A percentile compares a stretch with the other conserved stretches of the same genome.
Conservation (phyloP, 257 asterid species). For the Craterostigma plantagineum region DNA sequence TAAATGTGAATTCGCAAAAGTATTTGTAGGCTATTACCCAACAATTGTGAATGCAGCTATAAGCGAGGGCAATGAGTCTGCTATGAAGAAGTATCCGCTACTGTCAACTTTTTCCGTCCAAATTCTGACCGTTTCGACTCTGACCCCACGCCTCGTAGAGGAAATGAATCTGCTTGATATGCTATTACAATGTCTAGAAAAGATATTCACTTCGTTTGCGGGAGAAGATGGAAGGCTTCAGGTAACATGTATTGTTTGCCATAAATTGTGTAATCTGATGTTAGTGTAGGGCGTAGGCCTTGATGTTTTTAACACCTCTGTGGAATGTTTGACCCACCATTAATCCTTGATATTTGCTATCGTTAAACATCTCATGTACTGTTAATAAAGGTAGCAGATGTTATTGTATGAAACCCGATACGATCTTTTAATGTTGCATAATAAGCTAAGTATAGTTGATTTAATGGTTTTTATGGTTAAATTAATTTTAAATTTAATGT, state of each 20-base stretch:
- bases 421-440: too few species aligned
- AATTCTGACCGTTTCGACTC: constrained; percentile 77
- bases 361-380: too few species aligned
- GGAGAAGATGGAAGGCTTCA: constrained; percentile 68
- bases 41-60: constrained; percentile 35
- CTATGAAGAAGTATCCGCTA: constrained; percentile 37
- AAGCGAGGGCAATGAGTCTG: constrained; percentile 36
- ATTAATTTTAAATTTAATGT: too few species aligned
- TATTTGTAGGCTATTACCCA: constrained; percentile 71
- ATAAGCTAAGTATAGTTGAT: too few species aligned
- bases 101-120: constrained; percentile 84
- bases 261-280: too few species aligned
- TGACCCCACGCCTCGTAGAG: constrained; percentile 79
- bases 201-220: constrained; percentile 36
- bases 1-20: constrained; percentile 86
- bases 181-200: constrained; percentile 63
- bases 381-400: too few species aligned
- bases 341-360: too few species aligned
- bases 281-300: too few species aligned
- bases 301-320: too few species aligned
- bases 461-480: too few species aligned
- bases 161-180: constrained; percentile 74
- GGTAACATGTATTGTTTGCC: constrained; percentile 21
- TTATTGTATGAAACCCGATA: too few species aligned
- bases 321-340: too few species aligned